These are phyloP conservation scores for Helenozyma rhizophorensis DNA, from an alignment of 805 yeast species.

Conservation along the genomic window DNA sequence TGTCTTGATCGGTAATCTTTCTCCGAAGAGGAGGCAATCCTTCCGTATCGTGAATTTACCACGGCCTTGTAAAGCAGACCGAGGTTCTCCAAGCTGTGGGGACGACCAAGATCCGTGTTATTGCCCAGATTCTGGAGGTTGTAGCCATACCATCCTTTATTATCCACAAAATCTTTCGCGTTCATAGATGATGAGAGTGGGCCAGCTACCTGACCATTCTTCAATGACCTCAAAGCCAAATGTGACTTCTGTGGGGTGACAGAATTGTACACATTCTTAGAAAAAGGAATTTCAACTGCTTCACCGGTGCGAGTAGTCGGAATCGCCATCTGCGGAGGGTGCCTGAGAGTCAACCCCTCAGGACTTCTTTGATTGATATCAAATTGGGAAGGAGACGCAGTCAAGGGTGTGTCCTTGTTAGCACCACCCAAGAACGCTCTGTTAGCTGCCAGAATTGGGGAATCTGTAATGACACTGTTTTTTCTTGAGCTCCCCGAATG, in stretches of 20 bases:
- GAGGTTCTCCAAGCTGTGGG: slow-evolving; percentile 24
- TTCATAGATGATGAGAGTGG: no score
- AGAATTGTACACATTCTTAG: slow-evolving; percentile 6
- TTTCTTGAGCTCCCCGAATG: slow-evolving; percentile 23
- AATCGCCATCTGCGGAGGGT: slow-evolving; percentile 59
- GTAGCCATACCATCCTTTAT: slow-evolving; percentile 24
- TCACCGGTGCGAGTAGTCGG: slow-evolving; percentile 80
- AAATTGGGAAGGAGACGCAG: no score
- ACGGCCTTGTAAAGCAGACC: slow-evolving; percentile 21
- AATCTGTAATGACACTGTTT: slow-evolving; percentile 16
- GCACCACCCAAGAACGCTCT: slow-evolving; percentile 4
- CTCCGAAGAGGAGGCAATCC: slow-evolving; percentile 7
- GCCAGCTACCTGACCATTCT: no score
- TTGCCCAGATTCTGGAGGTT: slow-evolving; percentile 25
- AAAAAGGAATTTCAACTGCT: slow-evolving; percentile 63
- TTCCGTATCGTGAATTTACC: slow-evolving; percentile 10
- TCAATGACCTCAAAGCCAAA: not conserved
- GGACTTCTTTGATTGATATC: slow-evolving; percentile 9
- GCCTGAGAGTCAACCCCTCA: slow-evolving; percentile 16
- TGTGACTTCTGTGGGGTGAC: slow-evolving; percentile 1
- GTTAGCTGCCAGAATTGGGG: slow-evolving; percentile 10
- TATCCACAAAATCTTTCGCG: no score
- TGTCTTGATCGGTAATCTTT: no score
- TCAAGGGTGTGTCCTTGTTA: not conserved
- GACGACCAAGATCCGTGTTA: slow-evolving; percentile 7